Conservation (phyloP, 768 basidiomycete genomes). For the Psilocybe cyanescens region DNA sequence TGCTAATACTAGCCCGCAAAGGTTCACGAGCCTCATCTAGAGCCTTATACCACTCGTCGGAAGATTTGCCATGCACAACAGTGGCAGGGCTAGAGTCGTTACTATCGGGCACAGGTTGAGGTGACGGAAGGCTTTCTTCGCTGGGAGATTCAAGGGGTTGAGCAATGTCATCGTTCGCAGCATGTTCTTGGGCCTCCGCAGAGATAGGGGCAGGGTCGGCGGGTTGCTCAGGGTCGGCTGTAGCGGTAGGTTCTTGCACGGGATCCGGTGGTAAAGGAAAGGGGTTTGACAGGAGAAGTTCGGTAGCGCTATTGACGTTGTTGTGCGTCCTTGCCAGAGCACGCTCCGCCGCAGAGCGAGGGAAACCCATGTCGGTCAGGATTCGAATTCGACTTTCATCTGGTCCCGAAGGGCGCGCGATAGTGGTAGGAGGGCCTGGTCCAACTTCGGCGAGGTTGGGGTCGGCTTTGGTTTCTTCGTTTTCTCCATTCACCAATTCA, state of each 20-base stretch:
- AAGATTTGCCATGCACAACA: constrained; percentile 41
- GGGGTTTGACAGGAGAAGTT: constrained; percentile 82
- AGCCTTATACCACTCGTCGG: constrained; percentile 68
- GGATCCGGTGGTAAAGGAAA: constrained; percentile 75
- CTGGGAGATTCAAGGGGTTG: constrained; percentile 10
- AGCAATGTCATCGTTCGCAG: not conserved
- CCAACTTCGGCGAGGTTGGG: constrained; percentile 37
- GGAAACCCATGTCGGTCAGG: constrained; percentile 96
- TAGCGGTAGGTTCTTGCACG: constrained; percentile 10
- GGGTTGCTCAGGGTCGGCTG: not conserved
- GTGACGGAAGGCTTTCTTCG: not conserved
- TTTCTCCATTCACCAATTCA: constrained; percentile 81
- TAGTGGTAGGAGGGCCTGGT: constrained; percentile 25
- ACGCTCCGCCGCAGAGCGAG: constrained; percentile 82
- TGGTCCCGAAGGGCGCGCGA: constrained; percentile 49
- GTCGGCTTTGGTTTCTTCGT: constrained; percentile 68
- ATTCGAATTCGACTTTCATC: constrained; percentile 83
- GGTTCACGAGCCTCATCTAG: constrained; percentile 70
- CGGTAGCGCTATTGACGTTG: constrained; percentile 87
- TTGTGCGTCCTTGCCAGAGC: constrained; percentile 87
- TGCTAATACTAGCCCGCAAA: constrained; percentile 65
- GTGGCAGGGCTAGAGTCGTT: not conserved
- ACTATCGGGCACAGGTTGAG: not conserved
- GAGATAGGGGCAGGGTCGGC: not conserved
- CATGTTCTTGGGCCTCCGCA: not conserved